phyloP scores from a whole-genome alignment of 2,329 filamentous ascomycete genomes.

The Botrytis fabae region DNA sequence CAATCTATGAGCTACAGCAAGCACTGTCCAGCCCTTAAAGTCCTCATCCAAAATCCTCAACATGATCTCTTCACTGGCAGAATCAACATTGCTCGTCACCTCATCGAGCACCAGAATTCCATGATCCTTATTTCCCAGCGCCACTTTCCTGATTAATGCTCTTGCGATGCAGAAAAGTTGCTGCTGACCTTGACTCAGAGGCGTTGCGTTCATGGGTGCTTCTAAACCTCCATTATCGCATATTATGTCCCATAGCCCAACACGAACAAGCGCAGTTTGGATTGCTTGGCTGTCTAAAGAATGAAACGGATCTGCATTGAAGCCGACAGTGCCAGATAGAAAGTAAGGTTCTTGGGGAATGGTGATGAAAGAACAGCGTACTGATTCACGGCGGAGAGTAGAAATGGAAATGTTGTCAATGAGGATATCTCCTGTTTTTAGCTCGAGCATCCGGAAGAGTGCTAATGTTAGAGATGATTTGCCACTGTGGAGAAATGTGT shows the following conservation, averaged over 20 bases:
- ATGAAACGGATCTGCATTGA: constrained; percentile 44
- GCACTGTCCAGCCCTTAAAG: constrained; percentile 55
- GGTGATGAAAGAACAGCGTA: constrained; percentile 46
- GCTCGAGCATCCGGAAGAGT: constrained; percentile 70
- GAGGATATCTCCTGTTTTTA: constrained; percentile 58
- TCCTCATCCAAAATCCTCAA: constrained; percentile 54
- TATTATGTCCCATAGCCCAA: constrained; percentile 48
- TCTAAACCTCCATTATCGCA: constrained; percentile 44
- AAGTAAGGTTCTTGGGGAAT: constrained; percentile 48
- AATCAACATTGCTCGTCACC: constrained; percentile 54
- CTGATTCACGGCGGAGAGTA: constrained; percentile 42
- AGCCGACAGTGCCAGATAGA: constrained; percentile 42
- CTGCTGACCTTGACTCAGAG: constrained; percentile 60
- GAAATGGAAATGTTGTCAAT: constrained; percentile 47
- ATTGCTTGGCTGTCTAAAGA: constrained; percentile 45
- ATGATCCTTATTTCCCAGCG: constrained; percentile 32
- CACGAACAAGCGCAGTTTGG: constrained; percentile 46
- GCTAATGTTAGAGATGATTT: constrained; percentile 51
- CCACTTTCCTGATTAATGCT: constrained; percentile 42
- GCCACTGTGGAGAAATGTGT: constrained; percentile 37
- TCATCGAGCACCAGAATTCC: constrained; percentile 47
- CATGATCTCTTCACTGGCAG: constrained; percentile 55
- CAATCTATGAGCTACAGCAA: constrained; percentile 34
- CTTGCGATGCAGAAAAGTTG: constrained; percentile 53
- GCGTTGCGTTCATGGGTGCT: constrained; percentile 44